These are phyloP conservation scores for Protomyces pachydermus DNA, from an alignment of 1,139 yeast species.

Conservation along the genomic window DNA sequence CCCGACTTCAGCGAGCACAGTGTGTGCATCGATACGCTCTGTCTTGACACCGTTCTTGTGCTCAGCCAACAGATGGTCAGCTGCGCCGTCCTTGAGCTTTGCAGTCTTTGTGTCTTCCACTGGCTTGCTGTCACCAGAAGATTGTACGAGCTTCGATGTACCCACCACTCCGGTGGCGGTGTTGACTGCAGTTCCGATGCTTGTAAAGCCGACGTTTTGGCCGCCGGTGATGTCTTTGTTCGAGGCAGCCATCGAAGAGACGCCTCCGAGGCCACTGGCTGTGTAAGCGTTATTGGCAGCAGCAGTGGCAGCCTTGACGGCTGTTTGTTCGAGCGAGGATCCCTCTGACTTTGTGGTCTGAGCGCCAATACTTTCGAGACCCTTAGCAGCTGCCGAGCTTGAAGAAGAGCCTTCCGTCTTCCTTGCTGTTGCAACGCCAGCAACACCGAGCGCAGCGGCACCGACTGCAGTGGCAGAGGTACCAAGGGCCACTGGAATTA, in stretches of 20 bases:
- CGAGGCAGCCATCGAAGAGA: neutral
- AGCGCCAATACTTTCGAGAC: neutral
- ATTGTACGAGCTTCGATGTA: constrained; percentile 19
- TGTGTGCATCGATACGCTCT: constrained; percentile 21
- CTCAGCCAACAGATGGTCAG: constrained; percentile 1
- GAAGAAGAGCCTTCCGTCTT: neutral
- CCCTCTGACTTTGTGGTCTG: neutral
- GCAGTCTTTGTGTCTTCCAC: constrained; percentile 24
- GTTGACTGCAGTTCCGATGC: constrained; percentile 25
- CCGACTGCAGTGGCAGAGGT: constrained; percentile 11
- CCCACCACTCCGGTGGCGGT: constrained; percentile 21
- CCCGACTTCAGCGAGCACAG: constrained; percentile 25
- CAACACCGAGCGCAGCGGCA: constrained; percentile 11
- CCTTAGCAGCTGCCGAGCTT: neutral
- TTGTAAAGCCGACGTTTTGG: constrained; percentile 11
- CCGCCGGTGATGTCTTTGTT: neutral
- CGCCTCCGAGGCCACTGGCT: constrained; percentile 14
- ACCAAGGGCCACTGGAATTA: neutral
- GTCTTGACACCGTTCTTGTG: constrained; percentile 21
- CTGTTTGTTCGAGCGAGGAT: constrained; percentile 15
- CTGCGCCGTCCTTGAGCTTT: constrained; percentile 5
- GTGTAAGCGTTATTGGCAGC: constrained; percentile 21
- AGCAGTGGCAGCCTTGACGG: constrained; percentile 24
- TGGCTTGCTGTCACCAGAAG: neutral
- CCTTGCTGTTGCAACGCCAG: neutral